phyloP scores from a whole-genome alignment of 306 rosid genomes.

The Pyrus pyrifolia region DNA sequence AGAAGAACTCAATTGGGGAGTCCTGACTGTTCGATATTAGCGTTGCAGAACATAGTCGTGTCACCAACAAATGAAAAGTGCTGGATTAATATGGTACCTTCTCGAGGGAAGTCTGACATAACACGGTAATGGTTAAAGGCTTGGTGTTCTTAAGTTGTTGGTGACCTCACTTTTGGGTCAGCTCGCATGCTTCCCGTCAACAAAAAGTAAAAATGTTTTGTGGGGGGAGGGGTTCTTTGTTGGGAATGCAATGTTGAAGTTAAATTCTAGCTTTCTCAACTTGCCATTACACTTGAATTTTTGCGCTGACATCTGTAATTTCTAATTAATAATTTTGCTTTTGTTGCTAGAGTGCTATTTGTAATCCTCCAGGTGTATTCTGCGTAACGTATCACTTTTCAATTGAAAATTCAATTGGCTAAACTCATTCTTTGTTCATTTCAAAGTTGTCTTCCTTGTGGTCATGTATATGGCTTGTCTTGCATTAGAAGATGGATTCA shows the following conservation, averaged over 20 bases:
- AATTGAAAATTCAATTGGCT: not conserved
- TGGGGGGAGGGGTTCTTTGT: not conserved
- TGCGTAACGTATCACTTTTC: not conserved
- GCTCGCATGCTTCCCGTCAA: not conserved
- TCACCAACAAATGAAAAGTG: not conserved
- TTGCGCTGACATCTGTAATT: not conserved
- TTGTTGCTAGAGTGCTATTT: not conserved
- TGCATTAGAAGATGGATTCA: slow-evolving; percentile 11
- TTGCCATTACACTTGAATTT: not conserved
- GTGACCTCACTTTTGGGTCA: not conserved
- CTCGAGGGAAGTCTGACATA: not conserved
- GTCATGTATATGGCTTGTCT: slow-evolving; percentile 15
- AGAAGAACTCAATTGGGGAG: not conserved
- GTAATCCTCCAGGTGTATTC: not conserved
- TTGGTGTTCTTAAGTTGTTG: not conserved
- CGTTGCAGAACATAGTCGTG: not conserved
- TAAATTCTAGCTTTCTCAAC: not conserved
- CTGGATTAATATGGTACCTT: not conserved
- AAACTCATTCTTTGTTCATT: not conserved
- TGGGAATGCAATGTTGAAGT: not conserved
- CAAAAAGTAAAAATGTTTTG: not conserved
- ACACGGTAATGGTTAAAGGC: not conserved
- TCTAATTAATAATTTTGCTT: not conserved
- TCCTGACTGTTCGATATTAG: not conserved
- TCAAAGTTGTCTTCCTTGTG: slow-evolving; percentile 18